Percentiles rank a stretch among this genome's conserved stretches.
Conservation (phyloP, 1,284 basidiomycete species). For the Fomitopsis palustris region DNA sequence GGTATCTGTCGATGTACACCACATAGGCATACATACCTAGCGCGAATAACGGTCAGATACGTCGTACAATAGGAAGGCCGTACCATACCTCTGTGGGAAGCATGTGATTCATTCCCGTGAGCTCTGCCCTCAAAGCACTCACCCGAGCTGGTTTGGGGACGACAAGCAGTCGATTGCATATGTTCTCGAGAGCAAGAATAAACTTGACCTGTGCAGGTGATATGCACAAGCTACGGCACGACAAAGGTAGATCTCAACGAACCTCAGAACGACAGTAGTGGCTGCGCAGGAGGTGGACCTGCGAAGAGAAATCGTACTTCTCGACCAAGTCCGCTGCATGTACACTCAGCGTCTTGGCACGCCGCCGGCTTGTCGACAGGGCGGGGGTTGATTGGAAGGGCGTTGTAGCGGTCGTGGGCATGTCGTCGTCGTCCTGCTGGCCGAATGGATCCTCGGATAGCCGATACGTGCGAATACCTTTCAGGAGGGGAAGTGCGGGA, state of each 20-base stretch:
- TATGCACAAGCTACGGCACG: conserved; percentile 10
- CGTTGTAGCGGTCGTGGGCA: conserved; percentile 28
- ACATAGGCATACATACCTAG: conserved; percentile 95
- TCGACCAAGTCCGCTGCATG: conserved; percentile 55
- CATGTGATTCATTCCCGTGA: conserved; percentile 95
- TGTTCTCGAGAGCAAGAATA: conserved; percentile 85
- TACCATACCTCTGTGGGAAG: conserved; percentile 83
- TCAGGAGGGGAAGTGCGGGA: conserved; percentile 59
- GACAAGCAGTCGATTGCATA: conserved; percentile 88
- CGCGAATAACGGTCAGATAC: conserved; percentile 8
- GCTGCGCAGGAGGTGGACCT: conserved; percentile 74
- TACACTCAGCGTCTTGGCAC: conserved; percentile 40
- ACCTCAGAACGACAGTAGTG: conserved; percentile 94
- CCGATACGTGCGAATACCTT: conserved; percentile 45
- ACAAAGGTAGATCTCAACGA: conserved; percentile 19
- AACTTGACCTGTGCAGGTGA: conserved; percentile 66
- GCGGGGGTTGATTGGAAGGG: conserved; percentile 69
- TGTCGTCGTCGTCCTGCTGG: conserved; percentile 47
- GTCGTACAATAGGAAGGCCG: conserved; percentile 6
- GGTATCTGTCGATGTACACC: conserved; percentile 79
- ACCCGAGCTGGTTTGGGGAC: conserved; percentile 94
- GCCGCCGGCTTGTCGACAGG: conserved; percentile 46
- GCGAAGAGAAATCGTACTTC: conserved; percentile 65
- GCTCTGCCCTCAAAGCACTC: conserved; percentile 91
- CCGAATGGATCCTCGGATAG: conserved; percentile 72